Conservation (phyloP, 2,329 filamentous ascomycete species). For the Hymenoscyphus infarciens region DNA sequence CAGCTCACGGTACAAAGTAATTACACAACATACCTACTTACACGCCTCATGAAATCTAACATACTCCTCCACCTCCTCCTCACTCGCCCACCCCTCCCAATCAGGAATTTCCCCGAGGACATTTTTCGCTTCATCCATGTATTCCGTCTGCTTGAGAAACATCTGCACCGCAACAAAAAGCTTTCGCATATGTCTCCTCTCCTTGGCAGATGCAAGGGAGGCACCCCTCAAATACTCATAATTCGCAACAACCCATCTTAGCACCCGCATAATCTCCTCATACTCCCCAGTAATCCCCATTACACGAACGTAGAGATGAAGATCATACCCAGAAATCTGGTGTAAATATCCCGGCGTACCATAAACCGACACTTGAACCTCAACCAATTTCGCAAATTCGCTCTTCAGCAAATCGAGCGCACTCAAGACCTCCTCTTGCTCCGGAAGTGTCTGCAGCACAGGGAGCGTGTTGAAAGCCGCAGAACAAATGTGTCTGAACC, state of each 20-base stretch:
- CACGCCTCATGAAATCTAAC: slow-evolving; percentile 1
- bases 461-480: slow-evolving; percentile 28
- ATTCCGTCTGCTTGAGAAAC: slow-evolving; percentile 19
- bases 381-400: slow-evolving; percentile 32
- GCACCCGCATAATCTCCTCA: slow-evolving; percentile 52
- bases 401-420: slow-evolving; percentile 33
- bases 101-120: slow-evolving; percentile 25
- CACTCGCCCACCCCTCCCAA: slow-evolving; percentile 33
- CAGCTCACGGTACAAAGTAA: background rate
- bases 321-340: slow-evolving; percentile 37
- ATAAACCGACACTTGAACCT: slow-evolving; percentile 6
- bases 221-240: slow-evolving; percentile 13
- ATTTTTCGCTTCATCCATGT: slow-evolving; percentile 18
- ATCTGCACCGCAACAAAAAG: slow-evolving; percentile 26
- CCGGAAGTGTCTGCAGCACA: slow-evolving; percentile 16
- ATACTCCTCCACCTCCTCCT: slow-evolving; percentile 24
- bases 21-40: background rate
- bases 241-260: slow-evolving; percentile 51
- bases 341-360: background rate
- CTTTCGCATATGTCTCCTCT: slow-evolving; percentile 20
- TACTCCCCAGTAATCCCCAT: slow-evolving; percentile 59
- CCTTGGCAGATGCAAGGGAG: slow-evolving; percentile 38
- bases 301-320: slow-evolving; percentile 60
- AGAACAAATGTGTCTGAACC: slow-evolving; percentile 30
- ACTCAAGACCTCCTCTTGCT: slow-evolving; percentile 8